Base-by-base conservation (phyloP, 2,329 filamentous ascomycete species). In the Stemphylium beticola region DNA sequence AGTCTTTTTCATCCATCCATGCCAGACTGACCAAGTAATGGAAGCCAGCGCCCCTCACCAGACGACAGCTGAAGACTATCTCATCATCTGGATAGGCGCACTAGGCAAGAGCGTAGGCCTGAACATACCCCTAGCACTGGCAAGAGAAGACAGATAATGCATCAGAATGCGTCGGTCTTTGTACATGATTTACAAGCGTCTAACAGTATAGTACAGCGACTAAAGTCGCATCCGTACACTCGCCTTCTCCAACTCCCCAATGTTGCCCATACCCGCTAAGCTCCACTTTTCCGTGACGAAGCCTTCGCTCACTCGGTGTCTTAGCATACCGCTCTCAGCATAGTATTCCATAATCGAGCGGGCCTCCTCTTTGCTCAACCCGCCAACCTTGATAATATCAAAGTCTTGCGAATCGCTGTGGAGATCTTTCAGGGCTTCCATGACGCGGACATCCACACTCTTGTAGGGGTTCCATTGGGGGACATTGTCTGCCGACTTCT, bases 1-100 rank as follows among this genome's bases (percentile, higher is more conserved):
- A 36, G 85, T 87, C 44, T 97, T 93, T 76, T 97, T 96, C 76
- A 83, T 98, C 65, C 95, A 99, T 78, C 93, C 95, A 20, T 98
- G 95, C 77, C 86, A 91, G 73, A 90, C 95, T 8, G 90, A 89
- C 51, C 89, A 93, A 61, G 90, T 90, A 47, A 90, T 98, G 83
- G 80, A 81, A 64, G 80, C 71, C 79, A 81, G 72, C 76, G 68
- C 74, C 12, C 66, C 63, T 45, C 49, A 64, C 52, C 58, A 67
- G n/a, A 61, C 79, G 39, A 76, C 65, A 15, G 74, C 80, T 5
- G 73, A 87, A 67, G 82, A 87, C 66, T 98, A 98, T 79, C 81
- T 98, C 69, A 84, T 92, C 77, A 78, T 92, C 50, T 98, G 93
- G 93, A 82, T 97, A 58, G 93, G 93, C n/a, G 79, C 96, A 53